Conservation (phyloP, 2,329 filamentous ascomycete genomes). For the Penicillium sclerotiorum region DNA sequence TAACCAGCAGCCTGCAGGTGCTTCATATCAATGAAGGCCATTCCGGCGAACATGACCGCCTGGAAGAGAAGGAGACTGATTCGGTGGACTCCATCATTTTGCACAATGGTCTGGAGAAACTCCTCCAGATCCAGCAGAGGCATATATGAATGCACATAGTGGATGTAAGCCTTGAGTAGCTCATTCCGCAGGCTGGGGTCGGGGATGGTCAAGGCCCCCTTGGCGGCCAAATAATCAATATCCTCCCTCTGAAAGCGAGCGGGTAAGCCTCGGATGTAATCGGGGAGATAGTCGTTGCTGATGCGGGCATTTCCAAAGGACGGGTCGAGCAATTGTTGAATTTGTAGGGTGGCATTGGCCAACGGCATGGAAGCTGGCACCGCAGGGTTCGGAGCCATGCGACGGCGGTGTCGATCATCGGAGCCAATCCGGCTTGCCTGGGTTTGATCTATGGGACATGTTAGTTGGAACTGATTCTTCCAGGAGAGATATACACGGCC, state of each 20-base stretch:
- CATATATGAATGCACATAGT: slow-evolving; percentile 94
- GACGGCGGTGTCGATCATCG: slow-evolving; percentile 47
- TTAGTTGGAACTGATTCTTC: too few species aligned
- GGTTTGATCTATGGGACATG: slow-evolving; percentile 30
- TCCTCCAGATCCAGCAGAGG: slow-evolving; percentile 73
- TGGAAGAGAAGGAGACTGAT: slow-evolving; percentile 89
- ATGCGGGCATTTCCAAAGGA: slow-evolving; percentile 54
- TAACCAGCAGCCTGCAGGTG: slow-evolving; percentile 77
- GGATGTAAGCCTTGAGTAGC: slow-evolving; percentile 77
- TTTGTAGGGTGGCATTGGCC: slow-evolving; percentile 38
- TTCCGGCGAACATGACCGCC: slow-evolving; percentile 90
- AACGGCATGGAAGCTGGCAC: slow-evolving; percentile 42
- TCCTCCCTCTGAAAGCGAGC: slow-evolving; percentile 77
- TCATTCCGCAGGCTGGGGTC: slow-evolving; percentile 72
- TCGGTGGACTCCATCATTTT: slow-evolving; percentile 68
- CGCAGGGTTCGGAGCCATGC: slow-evolving; percentile 47
- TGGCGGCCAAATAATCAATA: slow-evolving; percentile 77
- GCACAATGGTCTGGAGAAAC: slow-evolving; percentile 60
- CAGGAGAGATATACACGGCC: too few species aligned
- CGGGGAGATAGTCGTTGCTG: slow-evolving; percentile 53
- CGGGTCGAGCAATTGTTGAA: slow-evolving; percentile 42
- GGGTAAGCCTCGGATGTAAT: slow-evolving; percentile 80
- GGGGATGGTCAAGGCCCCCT: slow-evolving; percentile 81
- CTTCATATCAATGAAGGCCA: slow-evolving; percentile 82
- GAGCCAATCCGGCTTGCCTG: slow-evolving; percentile 51